phyloP scores from a whole-genome alignment of 2,329 filamentous ascomycete genomes.

The Iodosphaeria phyllophila region DNA sequence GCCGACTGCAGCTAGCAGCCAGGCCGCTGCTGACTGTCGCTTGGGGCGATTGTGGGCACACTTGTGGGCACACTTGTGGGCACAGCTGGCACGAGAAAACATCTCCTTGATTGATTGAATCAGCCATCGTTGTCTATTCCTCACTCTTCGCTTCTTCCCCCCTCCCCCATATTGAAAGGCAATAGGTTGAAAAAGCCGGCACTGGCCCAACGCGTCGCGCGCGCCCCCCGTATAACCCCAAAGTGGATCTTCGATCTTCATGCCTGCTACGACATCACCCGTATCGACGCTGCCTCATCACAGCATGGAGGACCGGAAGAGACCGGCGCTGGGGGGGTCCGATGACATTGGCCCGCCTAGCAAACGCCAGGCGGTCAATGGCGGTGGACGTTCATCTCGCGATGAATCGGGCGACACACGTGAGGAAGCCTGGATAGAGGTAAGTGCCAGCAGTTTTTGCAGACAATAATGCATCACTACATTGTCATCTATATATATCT shows the following conservation, averaged over 20 bases:
- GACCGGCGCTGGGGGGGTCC: constrained; percentile 62
- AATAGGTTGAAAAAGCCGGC: too few relatives aligned
- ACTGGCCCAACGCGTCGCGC: constrained; percentile 6
- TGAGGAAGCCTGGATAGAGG: constrained; percentile 44
- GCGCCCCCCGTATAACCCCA: constrained; percentile 20
- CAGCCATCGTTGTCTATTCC: too few relatives aligned
- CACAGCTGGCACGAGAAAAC: too few relatives aligned
- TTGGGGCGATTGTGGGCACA: too few relatives aligned
- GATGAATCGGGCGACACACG: constrained; percentile 34
- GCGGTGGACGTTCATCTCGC: constrained; percentile 37
- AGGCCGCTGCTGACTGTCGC: too few relatives aligned
- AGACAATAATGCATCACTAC: constrained; percentile 5
- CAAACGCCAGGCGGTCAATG: constrained; percentile 86
- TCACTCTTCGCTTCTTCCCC: too few relatives aligned
- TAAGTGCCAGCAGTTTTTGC: too few relatives aligned
- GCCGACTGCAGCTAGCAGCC: too few relatives aligned
- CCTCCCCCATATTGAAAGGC: too few relatives aligned
- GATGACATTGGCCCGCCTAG: constrained; percentile 76
- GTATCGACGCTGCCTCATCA: constrained; percentile 59
- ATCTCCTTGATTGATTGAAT: too few relatives aligned
- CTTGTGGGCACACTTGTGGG: too few relatives aligned
- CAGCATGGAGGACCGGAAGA: constrained; percentile 99
- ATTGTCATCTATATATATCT: neutral
- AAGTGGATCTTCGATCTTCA: constrained; percentile 50
- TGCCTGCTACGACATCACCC: constrained; percentile 61